Base-by-base conservation (phyloP, 129 eudicot genomes). In the Flaveria linearis region DNA sequence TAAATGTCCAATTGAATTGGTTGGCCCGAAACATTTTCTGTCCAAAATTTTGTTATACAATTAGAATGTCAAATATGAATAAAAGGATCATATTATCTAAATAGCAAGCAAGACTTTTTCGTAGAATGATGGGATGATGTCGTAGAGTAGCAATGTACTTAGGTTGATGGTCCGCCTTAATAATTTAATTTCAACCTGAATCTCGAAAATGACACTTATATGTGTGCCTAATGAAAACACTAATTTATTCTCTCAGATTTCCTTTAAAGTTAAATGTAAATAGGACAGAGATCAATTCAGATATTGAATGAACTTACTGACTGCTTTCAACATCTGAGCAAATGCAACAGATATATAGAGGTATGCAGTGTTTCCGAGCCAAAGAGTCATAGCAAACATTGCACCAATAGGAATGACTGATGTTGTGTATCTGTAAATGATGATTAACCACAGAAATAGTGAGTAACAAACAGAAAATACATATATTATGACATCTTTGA, bases 281-380 rank as follows among this genome's bases (percentile, higher is more conserved):
- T 11, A 52, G 16, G 53, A 69, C 28, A 60, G 14, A 47, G 53
- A 78, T 60, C n/a, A 13, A 80, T n/a, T 22, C 8, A 64, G 17
- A 46, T 52, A 84, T 28, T 47, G 9, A 14, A 61, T 51, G 65
- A 70, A 90, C 98, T 84, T 85, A 95, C 99, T 95, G 74, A 94
- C 85, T 65, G 99, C 99, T 83, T 94, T 94, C 85, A 94, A 80
- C 99, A 94, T 94, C 78, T 94, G 96, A 20, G 97, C 99, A 86
- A 95, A 95, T 75, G 97, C 81, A 83, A 95, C 97, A 55, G 99
- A 95, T 71, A 95, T 95, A 68, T 95, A 89, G 84, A 94, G 94
- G 85, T 94, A 94, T 68, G 99, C 99, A 55, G 97, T 91, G 88
- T 94, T 94, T 68, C 99, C 99, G 75, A 94, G 96, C 99, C 99